Conservation (phyloP, 2,329 filamentous ascomycete species). For the Pleurostoma richardsiae region DNA sequence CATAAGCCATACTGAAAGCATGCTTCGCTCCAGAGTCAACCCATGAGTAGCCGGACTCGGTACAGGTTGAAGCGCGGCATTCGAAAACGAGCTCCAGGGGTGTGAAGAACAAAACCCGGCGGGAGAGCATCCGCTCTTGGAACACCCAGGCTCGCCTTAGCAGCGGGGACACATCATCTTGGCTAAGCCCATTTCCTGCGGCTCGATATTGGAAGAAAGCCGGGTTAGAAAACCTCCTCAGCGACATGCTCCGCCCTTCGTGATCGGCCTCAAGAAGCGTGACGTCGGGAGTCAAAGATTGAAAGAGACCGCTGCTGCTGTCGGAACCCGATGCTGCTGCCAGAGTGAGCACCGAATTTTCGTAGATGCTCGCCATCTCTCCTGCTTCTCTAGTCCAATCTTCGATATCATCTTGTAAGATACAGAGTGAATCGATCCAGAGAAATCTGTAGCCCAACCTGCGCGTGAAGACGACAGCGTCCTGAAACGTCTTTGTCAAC, state of each 20-base stretch:
- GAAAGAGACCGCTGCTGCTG: not conserved
- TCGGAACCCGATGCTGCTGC: not conserved
- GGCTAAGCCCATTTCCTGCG: not conserved
- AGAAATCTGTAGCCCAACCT: conserved; percentile 1
- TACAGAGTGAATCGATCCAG: conserved; percentile 5
- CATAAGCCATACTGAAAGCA: conserved; percentile 1
- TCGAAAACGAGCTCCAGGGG: conserved; percentile 1
- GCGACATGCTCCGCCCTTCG: not conserved
- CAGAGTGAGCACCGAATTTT: conserved; percentile 1
- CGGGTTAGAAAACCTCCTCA: not conserved
- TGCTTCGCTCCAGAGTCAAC: conserved; percentile 11
- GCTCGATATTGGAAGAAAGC: not conserved
- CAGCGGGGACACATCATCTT: not conserved
- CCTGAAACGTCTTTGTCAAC: not conserved
- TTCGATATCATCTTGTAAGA: conserved; percentile 1
- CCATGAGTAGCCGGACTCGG: not conserved
- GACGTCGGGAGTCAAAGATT: not conserved
- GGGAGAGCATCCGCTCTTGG: conserved; percentile 6
- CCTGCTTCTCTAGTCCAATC: conserved; percentile 2
- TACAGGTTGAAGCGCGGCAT: conserved; percentile 10
- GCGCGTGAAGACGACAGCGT: not conserved
- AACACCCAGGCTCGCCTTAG: conserved; percentile 3
- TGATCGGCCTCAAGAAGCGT: not conserved
- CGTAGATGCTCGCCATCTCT: not conserved
- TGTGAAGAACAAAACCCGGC: conserved; percentile 2